Evolutionary conservation across 345 rosid species (phyloP).

Genomic region (Nasturtium officinale): DNA sequence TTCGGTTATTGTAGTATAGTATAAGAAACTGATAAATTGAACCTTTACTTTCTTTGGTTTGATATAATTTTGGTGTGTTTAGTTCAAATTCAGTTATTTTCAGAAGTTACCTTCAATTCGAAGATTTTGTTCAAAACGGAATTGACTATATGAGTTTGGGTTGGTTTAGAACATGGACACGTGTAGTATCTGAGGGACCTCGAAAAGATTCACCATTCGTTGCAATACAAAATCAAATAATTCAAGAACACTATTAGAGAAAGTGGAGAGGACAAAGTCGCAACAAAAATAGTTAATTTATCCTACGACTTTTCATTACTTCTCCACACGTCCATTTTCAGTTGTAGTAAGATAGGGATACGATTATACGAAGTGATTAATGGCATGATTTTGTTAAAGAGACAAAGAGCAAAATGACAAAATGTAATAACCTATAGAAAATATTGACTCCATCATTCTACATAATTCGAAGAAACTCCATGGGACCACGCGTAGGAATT

Average conservation of each 20-base stretch:
- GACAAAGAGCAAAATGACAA: not conserved
- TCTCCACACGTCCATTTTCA: not conserved
- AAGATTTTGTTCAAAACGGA: not conserved
- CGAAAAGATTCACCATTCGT: constrained; percentile 10
- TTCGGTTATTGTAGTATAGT: constrained; percentile 17
- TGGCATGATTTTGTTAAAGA: not conserved
- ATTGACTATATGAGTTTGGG: not conserved
- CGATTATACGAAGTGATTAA: not conserved
- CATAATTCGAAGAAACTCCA: not conserved
- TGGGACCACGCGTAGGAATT: not conserved
- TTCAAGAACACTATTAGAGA: not conserved
- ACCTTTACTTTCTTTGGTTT: constrained; percentile 31
- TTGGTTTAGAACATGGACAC: constrained; percentile 1
- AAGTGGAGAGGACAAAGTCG: too few relatives aligned
- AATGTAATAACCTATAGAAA: not conserved
- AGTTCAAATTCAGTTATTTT: not conserved
- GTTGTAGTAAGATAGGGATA: too few relatives aligned
- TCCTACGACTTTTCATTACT: not conserved
- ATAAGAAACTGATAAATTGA: constrained; percentile 2
- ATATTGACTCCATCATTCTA: not conserved
- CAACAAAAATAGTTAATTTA: too few relatives aligned
- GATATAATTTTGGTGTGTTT: constrained; percentile 2
- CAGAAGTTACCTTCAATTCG: not conserved
- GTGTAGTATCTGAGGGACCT: constrained; percentile 22
- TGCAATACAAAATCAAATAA: constrained; percentile 15